Conservation (phyloP, 176 grass and related monocot genomes). For the Ensete ventricosum region DNA sequence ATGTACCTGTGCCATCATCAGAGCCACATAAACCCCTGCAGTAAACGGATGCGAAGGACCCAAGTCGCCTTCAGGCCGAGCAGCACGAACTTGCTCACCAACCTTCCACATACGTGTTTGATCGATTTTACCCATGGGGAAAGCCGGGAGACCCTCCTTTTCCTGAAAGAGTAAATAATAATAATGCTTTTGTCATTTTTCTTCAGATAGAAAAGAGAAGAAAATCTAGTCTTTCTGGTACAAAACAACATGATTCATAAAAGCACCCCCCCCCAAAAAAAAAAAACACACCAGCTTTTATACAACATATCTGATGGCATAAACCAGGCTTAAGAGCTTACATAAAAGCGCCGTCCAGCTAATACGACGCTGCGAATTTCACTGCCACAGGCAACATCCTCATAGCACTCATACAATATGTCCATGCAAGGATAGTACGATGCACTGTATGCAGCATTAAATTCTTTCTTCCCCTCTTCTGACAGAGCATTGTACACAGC, state of each 20-base stretch:
- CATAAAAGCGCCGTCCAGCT: slow-evolving; percentile 56
- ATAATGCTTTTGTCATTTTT: background rate
- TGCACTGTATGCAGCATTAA: slow-evolving; percentile 58
- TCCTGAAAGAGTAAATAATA: slow-evolving; percentile 30
- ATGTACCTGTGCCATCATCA: slow-evolving; percentile 88
- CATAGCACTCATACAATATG: slow-evolving; percentile 58
- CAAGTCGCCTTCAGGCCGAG: slow-evolving; percentile 37
- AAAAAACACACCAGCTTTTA: too few relatives aligned
- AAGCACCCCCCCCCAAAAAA: too few relatives aligned
- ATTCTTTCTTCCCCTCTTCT: slow-evolving; percentile 59
- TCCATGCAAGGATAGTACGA: slow-evolving; percentile 71
- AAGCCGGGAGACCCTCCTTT: slow-evolving; percentile 74
- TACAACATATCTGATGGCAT: background rate
- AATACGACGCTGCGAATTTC: slow-evolving; percentile 85
- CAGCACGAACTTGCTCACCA: slow-evolving; percentile 48
- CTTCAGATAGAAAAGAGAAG: background rate
- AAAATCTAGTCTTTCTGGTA: background rate
- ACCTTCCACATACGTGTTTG: slow-evolving; percentile 82
- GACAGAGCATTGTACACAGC: slow-evolving; percentile 55
- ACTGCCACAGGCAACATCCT: slow-evolving; percentile 61
- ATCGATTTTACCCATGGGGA: slow-evolving; percentile 69
- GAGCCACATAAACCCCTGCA: slow-evolving; percentile 56
- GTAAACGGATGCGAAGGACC: slow-evolving; percentile 40
- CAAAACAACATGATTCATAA: too few relatives aligned
- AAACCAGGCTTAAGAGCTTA: slow-evolving; percentile 23